Conservation (phyloP, 2,329 filamentous ascomycete species). For the Aspergillus melleus region DNA sequence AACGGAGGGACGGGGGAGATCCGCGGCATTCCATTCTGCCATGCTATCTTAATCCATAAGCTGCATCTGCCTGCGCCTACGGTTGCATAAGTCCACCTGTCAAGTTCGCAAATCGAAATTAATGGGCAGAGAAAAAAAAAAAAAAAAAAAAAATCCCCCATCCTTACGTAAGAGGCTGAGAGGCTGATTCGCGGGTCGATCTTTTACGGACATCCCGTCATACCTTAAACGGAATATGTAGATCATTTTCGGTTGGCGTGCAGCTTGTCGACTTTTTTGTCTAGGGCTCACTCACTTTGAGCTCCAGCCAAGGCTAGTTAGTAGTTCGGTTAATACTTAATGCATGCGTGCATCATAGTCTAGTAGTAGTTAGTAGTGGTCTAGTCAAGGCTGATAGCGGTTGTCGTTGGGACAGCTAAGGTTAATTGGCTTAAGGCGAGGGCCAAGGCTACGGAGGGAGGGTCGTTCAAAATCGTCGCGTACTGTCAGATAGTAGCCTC, state of each 20-base stretch:
- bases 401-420: neutral
- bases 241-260: neutral
- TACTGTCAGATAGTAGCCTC: neutral
- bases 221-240: neutral
- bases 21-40: too few relatives aligned
- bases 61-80: neutral
- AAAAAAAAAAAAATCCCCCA: neutral
- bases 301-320: too few relatives aligned
- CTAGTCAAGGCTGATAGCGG: too few relatives aligned
- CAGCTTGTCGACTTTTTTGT: neutral
- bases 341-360: too few relatives aligned
- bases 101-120: too few relatives aligned
- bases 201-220: neutral
- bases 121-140: neutral
- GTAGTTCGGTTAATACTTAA: too few relatives aligned
- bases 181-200: neutral
- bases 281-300: neutral
- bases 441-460: too few relatives aligned
- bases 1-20: too few relatives aligned
- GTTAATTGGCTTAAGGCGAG: too few relatives aligned
- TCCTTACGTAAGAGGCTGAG: neutral
- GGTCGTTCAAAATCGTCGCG: too few relatives aligned
- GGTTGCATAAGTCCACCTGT: neutral
- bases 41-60: neutral
- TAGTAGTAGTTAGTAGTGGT: neutral